Conservation (phyloP, 2,329 filamentous ascomycete genomes). For the Falciphora oryzae region DNA sequence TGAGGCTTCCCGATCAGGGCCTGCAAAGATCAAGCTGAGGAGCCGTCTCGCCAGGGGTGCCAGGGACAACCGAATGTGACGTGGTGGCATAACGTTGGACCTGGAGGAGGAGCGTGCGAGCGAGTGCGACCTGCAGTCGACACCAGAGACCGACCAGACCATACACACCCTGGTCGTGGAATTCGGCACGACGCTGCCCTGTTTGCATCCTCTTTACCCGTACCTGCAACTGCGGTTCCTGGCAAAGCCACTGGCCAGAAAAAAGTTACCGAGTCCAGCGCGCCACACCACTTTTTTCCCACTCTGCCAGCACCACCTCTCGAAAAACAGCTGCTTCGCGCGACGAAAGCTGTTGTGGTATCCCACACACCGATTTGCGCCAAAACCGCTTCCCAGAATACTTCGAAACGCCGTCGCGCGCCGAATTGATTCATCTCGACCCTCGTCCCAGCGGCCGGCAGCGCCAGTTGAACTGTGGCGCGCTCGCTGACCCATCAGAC, state of each 20-base stretch:
- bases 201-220: neutral
- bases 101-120: neutral
- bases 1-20: neutral
- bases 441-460: neutral
- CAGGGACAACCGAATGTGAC: constrained; percentile 1
- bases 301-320: neutral
- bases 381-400: neutral
- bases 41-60: neutral
- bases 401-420: neutral
- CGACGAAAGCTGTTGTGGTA: neutral
- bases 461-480: neutral
- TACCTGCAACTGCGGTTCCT: neutral
- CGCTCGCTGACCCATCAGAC: neutral
- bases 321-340: neutral
- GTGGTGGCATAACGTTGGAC: constrained; percentile 7
- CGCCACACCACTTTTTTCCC: neutral
- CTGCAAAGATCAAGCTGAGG: neutral
- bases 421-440: neutral
- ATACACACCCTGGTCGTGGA: neutral
- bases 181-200: neutral
- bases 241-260: neutral
- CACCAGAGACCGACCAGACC: neutral
- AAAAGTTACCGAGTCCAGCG: neutral
- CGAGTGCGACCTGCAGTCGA: neutral
- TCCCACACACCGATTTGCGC: neutral